Base-by-base conservation (phyloP, 805 yeast species). In the Scheffersomyces spartinae region DNA sequence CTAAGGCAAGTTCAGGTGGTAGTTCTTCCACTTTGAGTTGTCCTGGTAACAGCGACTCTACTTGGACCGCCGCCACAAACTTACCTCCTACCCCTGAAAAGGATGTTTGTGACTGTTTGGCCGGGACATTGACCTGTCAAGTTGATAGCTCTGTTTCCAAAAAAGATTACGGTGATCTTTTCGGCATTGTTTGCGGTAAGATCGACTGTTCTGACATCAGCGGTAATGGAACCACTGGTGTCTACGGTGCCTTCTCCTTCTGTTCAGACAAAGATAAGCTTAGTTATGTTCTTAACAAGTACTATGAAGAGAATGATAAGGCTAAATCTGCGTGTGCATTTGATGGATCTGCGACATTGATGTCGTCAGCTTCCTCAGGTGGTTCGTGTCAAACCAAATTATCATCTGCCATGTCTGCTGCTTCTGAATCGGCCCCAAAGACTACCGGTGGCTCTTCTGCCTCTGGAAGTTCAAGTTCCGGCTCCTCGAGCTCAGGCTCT, bases 71-170 rank as follows among this genome's bases (percentile, higher is more conserved):
- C 29, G 49, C 73, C 17, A 62, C 76, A n/a, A 52, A 43, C 17
- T 62, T 80, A 45, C 93, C 93, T 43, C 93, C 91, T 52, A 74
- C 84, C 27, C 93, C 93, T 36, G 66, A 78, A 42, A 47, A 64
- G 26, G 63, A 48, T 23, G 59, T 68, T 29, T 80, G 91, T 64
- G 56, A 64, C 32, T 80, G 93, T 62, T 60, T 77, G 59, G 43
- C 63, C 18, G 39, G 42, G 15, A 54, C 84, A 8, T 57, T 67
- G 38, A 27, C 50, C 13, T 80, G 93, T 69, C 78, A 75, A 34
- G 68, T 80, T 29, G 36, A 56, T 18, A 69, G 59, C 33, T 60
- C 55, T 35, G 80, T 77, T 31, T 61, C 55, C 31, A 39, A 43
- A 9, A 64, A 63, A 3, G 76, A 78, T 41, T 80, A 79, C 48